These are phyloP conservation scores for Dendrocalamus sinicus DNA, from an alignment of 176 grass and related monocot genomes.

Conservation along the genomic window DNA sequence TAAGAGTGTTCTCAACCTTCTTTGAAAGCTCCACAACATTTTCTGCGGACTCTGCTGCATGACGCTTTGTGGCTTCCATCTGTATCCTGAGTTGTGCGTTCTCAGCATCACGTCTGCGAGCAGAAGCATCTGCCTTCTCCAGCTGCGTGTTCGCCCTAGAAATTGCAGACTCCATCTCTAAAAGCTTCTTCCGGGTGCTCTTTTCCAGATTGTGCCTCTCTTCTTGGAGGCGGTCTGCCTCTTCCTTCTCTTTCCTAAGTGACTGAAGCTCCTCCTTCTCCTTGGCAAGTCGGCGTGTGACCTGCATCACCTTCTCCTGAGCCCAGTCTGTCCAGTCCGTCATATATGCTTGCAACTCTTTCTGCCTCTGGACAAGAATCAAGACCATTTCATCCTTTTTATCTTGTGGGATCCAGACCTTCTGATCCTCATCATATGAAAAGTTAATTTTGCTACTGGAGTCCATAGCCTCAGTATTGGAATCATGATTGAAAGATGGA, in stretches of 20 bases:
- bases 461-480: constrained; percentile 45
- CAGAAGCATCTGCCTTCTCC: constrained; percentile 73
- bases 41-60: constrained; percentile 54
- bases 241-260: constrained; percentile 82
- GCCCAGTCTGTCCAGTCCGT: constrained; percentile 94
- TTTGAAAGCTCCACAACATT: constrained; percentile 71
- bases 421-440: constrained; percentile 59
- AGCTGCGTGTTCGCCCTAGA: constrained; percentile 66
- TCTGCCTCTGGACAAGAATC: constrained; percentile 73
- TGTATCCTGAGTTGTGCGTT: constrained; percentile 72
- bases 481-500: constrained; percentile 47
- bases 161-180: constrained; percentile 94
- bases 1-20: constrained; percentile 73
- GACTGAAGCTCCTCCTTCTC: constrained; percentile 83
- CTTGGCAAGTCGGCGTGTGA: constrained; percentile 73
- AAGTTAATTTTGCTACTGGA: constrained; percentile 51
- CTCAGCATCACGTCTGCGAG: constrained; percentile 65
- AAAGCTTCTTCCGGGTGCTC: constrained; percentile 82
- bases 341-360: constrained; percentile 75
- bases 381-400: constrained; percentile 83
- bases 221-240: constrained; percentile 61
- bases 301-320: constrained; percentile 97
- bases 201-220: constrained; percentile 80
- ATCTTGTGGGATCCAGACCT: constrained; percentile 73
- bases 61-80: constrained; percentile 87